Evolutionary conservation across 2,329 filamentous ascomycete genomes (phyloP), one percentile per base, ranked within the genome.

Genomic region (Sodiomyces alkalinus): DNA sequence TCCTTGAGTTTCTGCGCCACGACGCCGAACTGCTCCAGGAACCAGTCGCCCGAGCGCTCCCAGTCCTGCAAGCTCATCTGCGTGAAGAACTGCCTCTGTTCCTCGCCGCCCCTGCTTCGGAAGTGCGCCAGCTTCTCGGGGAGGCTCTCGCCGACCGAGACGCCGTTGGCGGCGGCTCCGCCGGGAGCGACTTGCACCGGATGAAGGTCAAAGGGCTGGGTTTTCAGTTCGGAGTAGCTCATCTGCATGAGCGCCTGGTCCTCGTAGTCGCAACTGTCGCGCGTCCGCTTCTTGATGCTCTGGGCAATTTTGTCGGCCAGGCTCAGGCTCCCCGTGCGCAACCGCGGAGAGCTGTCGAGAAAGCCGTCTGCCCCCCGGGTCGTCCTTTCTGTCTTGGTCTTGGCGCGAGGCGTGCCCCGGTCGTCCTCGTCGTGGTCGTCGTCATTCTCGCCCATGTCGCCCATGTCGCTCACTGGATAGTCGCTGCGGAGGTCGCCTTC

Each of bases 1-100:
- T 59, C 52, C 33, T 56, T 58, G 35, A 73, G 44, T 29, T 49
- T 52, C 34, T 55, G 47, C 44, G 70, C 56, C 22, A 73, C 47
- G 3, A 51, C 51, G 6, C 56, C 48, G 35, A 74, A 73, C 35
- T 60, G 62, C 23, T 59, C 57, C 14, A 69, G 49, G 31, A 74
- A 69, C 68, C 68, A 74, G 37, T 72, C 66, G 5, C 68, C 68
- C 2, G 66, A 59, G 10, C 58, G 52, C 38, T 74, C 68, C 68
- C 68, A 74, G 29, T 73, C 68, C 11, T 56, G 49, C 10, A 71
- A 52, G 1, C 60, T 47, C 56, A 73, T 63, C 29, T 55, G 55
- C 3, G 53, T 55, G 40, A 73, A 71, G 30, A 73, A 62, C 1
- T 55, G 45, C 18, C 49, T 51, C 39, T 68, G 64, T 27, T 64